These are phyloP conservation scores for Myrmaecium sp. DNA, from an alignment of 2,329 filamentous ascomycete genomes.

Conservation along the genomic window DNA sequence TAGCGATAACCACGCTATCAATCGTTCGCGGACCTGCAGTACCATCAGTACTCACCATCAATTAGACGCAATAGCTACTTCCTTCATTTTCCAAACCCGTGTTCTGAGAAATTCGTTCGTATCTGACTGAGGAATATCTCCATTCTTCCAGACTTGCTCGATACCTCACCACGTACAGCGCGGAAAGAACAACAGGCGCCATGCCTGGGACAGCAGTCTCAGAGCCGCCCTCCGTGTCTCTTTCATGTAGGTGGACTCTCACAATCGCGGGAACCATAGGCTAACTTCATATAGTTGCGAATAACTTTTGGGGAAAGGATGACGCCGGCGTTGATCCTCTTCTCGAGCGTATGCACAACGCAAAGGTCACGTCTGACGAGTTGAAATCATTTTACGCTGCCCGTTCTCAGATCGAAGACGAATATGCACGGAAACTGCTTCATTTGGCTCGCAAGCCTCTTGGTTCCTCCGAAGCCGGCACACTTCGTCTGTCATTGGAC, in stretches of 20 bases:
- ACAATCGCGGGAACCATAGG: constrained; percentile 5
- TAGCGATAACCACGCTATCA: too few species aligned
- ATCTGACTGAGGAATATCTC: constrained; percentile 7
- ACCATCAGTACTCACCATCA: too few species aligned
- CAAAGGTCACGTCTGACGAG: constrained; percentile 90
- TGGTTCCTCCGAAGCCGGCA: constrained; percentile 74
- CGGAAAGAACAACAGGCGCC: constrained; percentile 13
- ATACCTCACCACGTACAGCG: too few species aligned
- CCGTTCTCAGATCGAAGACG: constrained; percentile 86
- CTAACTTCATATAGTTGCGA: constrained; percentile 54
- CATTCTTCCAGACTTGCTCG: too few species aligned
- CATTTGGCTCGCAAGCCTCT: constrained; percentile 75
- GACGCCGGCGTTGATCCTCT: constrained; percentile 88
- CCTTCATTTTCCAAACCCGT: too few species aligned
- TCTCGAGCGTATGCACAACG: constrained; percentile 83
- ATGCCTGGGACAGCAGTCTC: constrained; percentile 43
- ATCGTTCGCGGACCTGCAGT: too few species aligned
- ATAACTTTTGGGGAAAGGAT: constrained; percentile 99
- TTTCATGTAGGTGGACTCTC: constrained; percentile 42
- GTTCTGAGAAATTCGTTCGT: too few species aligned
- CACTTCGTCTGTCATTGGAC: constrained; percentile 69
- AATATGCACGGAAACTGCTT: constrained; percentile 80
- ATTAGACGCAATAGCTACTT: too few species aligned
- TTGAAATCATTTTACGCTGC: constrained; percentile 81
- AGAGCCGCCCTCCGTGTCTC: constrained; percentile 46